Evolutionary conservation across 208 protist genomes (phyloP), one percentile per base, ranked within the genome.

Genomic region (Herpetomonas samuelpessoai): DNA sequence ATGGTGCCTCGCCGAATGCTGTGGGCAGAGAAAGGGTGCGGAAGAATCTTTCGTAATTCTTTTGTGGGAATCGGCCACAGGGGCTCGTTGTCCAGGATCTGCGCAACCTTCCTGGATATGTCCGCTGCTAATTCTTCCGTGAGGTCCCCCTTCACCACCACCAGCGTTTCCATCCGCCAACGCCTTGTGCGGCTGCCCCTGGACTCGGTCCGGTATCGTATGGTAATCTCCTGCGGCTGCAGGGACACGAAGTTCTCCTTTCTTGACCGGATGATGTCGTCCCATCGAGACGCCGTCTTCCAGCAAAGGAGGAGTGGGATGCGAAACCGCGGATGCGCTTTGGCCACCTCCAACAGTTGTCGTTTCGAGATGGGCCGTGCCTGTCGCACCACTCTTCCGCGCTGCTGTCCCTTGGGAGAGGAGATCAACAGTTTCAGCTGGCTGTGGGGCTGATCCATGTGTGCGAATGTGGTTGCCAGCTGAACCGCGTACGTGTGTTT

Each of bases 1-100:
- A 58, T 64, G 3, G 60, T 60, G 7, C 60, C 41, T 47, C 49
- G 52, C 56, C 59, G 66, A 10, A 68, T 39, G 47, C 68, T 74
- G 68, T 74, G 68, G 3, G 60, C 60, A 1, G 53, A 44, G 54
- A 44, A 74, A 3, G 47, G 25, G 59, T 51, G 68, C 14, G 54
- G 45, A 3, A 14, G 50, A 10, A 74, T 46, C 9, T 29, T 55
- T n/a, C 35, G 6, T 0, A 67, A 58, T n/a, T 18, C 18, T 26
- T 16, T 18, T 21, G 60, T 74, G 24, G 59, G 31, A 14, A 58
- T 65, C 2, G 56, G 45, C 25, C 58, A 59, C 14, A 72, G 30
- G 24, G 62, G 62, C 3, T 50, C 25, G 21, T 53, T 38, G 10
- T 14, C 22, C 28, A 2, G 9, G 22, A 21, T 29, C 19, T 16